Base-by-base conservation (phyloP, 257 asterid genomes). In the Jasminum sambac region DNA sequence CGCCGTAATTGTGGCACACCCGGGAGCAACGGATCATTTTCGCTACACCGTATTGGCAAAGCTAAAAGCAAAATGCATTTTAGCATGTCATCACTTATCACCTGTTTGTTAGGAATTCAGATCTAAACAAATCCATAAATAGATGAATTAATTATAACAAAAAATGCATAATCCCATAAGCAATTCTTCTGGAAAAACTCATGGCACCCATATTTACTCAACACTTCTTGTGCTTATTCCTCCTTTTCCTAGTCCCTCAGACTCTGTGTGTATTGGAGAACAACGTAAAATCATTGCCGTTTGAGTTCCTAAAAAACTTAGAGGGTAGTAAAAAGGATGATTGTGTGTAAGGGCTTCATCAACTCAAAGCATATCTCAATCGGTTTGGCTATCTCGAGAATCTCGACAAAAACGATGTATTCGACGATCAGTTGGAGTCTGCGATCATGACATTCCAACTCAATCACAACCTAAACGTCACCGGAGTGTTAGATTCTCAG, bases 401-500 rank as follows among this genome's bases (percentile, higher is more conserved):
- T 8, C 0, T 63, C 9, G 1, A 43, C 8, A 10, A 41, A 16
- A 6, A 55, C 8, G 58, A 75, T 43, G 8, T 12, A 26, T 75
- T 79, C n/a, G 80, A 79, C 17, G 59, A 68, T 1, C 37, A 0
- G 40, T 4, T 79, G 9, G 80, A 79, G 40, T 11, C 8, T 8
- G 80, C 80, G 17, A 0, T 79, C 14, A 71, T 2, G 13, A 5
- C 9, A 5, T 48, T 67, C 64, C 80, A 79, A 44, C 5, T 16
- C 1, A 75, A 75, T 75, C 64, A 67, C 78, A 67, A 67, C 0
- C 78, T 79, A 46, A 21, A 21, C 3, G 13, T 50, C 2, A 80
- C 40, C 13, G 81, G 74, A 11, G 9, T 12, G n/a, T 6, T 80
- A 2, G 79, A 80, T 26, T 46, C 63, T 16, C 10, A 59, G 30